These are phyloP conservation scores for Fusarium camptoceras DNA, from an alignment of 2,329 filamentous ascomycete genomes.

Conservation along the genomic window DNA sequence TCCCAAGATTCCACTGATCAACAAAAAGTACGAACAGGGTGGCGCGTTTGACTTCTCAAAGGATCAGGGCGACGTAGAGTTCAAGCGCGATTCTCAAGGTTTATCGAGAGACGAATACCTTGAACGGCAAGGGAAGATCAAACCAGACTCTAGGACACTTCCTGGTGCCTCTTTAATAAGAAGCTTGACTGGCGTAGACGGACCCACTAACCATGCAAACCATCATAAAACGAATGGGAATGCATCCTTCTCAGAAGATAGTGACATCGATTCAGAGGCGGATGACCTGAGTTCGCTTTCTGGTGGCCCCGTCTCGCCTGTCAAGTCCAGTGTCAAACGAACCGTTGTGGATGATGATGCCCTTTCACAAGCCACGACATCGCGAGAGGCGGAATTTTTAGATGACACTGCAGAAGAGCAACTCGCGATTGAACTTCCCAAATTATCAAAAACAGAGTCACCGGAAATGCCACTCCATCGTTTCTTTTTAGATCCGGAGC, in stretches of 20 bases:
- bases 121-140: conserved; percentile 59
- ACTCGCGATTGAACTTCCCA: conserved; percentile 62
- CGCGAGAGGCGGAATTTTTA: conserved; percentile 60
- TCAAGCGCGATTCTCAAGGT: conserved; percentile 48
- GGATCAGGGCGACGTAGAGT: conserved; percentile 48
- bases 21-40: conserved; percentile 69
- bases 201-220: conserved; percentile 47
- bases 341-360: conserved; percentile 66
- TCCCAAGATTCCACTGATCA: conserved; percentile 63
- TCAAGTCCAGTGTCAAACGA: conserved; percentile 61
- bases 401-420: conserved; percentile 60
- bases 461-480: conserved; percentile 63
- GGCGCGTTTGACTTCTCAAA: conserved; percentile 63
- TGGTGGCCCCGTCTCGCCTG: conserved; percentile 62
- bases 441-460: conserved; percentile 60
- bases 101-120: conserved; percentile 63
- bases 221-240: conserved; percentile 53
- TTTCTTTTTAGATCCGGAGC: conserved; percentile 71
- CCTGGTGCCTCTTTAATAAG: conserved; percentile 45
- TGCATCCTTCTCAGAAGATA: conserved; percentile 60
- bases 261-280: conserved; percentile 66
- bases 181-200: conserved; percentile 45
- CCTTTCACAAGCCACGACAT: conserved; percentile 63
- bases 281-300: conserved; percentile 65
- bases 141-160: conserved; percentile 50